phyloP scores from a whole-genome alignment of 148 eudicot species.

The Rheum nobile region DNA sequence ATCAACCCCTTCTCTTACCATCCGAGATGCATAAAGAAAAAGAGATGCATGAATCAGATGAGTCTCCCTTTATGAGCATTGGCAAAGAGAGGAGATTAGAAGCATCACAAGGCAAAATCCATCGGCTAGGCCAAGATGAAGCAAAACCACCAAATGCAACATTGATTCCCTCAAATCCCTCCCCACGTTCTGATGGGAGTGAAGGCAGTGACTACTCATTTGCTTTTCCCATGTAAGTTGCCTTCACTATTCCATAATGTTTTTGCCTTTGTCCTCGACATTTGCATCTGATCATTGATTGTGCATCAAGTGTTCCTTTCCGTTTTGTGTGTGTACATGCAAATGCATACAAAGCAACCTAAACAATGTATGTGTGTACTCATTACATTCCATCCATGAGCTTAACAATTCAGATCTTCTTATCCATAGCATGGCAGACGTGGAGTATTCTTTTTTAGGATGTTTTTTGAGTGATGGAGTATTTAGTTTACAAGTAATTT shows the following conservation, averaged over 20 bases:
- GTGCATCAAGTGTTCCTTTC: background rate
- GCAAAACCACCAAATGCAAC: background rate
- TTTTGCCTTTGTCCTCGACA: background rate
- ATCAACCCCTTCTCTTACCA: constrained; percentile 7
- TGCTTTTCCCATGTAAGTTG: constrained; percentile 38
- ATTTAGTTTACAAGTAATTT: background rate
- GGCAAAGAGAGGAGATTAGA: background rate
- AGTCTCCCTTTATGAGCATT: background rate
- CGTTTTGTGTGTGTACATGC: too few relatives aligned
- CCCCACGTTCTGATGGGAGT: constrained; percentile 19
- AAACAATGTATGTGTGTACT: too few relatives aligned
- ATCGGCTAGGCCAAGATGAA: background rate
- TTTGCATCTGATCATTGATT: background rate
- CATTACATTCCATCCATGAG: too few relatives aligned
- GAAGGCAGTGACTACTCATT: constrained; percentile 21
- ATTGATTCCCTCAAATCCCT: constrained; percentile 6
- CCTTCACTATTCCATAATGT: background rate
- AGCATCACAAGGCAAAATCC: background rate
- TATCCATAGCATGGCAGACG: background rate
- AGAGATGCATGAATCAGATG: constrained; percentile 4
- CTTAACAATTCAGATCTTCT: background rate
- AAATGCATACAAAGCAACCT: too few relatives aligned
- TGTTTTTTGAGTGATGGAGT: background rate
- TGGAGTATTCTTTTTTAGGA: too few relatives aligned
- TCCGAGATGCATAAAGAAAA: background rate